Evolutionary conservation across 2,329 filamentous ascomycete species (phyloP).

Genomic region (Sclerotiophoma versabilis): DNA sequence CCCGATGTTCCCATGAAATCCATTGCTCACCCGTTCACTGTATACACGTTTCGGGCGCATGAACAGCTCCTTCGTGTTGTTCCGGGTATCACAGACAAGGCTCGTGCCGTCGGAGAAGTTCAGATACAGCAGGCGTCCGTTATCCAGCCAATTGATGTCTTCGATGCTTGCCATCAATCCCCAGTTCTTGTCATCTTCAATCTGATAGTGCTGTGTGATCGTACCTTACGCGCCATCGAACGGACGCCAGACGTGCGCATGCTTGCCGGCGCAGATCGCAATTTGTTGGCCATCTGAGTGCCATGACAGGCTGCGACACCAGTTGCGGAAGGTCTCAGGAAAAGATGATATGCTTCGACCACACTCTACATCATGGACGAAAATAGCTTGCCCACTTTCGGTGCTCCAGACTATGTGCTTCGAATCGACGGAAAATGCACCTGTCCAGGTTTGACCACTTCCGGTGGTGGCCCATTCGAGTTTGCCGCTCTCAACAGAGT

Average conservation of each 20-base stretch:
- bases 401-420: conserved; percentile 35
- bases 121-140: conserved; percentile 27
- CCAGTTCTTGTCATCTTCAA: conserved; percentile 12
- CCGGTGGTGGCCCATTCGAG: conserved; percentile 30
- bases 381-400: conserved; percentile 18
- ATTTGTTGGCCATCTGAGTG: conserved; percentile 32
- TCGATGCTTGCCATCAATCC: conserved; percentile 16
- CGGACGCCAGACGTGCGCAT: conserved; percentile 33
- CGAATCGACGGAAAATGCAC: conserved; percentile 36
- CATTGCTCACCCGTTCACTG: conserved; percentile 7
- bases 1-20: conserved; percentile 25
- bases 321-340: conserved; percentile 16
- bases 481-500: conserved; percentile 24
- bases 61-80: conserved; percentile 39
- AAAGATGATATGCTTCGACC: conserved; percentile 26
- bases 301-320: conserved; percentile 35
- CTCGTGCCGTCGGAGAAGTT: conserved; percentile 28
- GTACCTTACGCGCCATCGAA: conserved; percentile 27
- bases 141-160: conserved; percentile 26
- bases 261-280: conserved; percentile 27
- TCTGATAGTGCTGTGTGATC: conserved; percentile 28
- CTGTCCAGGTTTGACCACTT: conserved; percentile 31
- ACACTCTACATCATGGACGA: conserved; percentile 27
- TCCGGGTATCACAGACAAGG: conserved; percentile 32
- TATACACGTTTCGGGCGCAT: conserved; percentile 22